Evolutionary conservation across 805 yeast genomes (phyloP).

Genomic region (Ogataea dorogensis): DNA sequence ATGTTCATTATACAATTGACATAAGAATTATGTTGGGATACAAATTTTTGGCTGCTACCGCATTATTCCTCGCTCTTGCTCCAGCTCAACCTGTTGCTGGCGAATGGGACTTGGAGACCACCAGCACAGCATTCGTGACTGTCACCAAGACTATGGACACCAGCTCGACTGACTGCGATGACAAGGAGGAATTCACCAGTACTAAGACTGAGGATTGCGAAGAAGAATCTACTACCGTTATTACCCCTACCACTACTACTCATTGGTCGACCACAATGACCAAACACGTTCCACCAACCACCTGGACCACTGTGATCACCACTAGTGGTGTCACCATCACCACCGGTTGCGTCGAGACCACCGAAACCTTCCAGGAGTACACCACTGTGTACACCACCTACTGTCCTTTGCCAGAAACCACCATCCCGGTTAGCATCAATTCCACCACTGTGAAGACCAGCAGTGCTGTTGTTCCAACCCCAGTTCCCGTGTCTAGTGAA

Average conservation of each 20-base stretch:
- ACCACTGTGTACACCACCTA: conserved; percentile 10
- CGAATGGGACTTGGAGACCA: conserved; percentile 5
- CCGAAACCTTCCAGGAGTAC: conserved; percentile 4
- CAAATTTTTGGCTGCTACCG: conserved; percentile 9
- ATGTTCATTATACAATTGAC: neutral
- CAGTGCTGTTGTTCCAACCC: conserved; percentile 2
- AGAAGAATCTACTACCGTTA: conserved; percentile 1
- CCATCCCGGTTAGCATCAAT: neutral
- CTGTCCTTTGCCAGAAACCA: conserved; percentile 11
- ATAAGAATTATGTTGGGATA: conserved; percentile 9
- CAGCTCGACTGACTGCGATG: conserved; percentile 5
- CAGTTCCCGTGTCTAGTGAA: too few relatives aligned
- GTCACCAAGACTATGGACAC: conserved; percentile 1
- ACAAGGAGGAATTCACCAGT: conserved; percentile 4
- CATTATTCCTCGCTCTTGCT: conserved; percentile 6
- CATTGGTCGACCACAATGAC: neutral
- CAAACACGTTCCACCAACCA: conserved; percentile 3
- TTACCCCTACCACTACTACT: conserved; percentile 1
- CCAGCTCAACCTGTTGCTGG: conserved; percentile 6
- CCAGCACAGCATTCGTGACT: conserved; percentile 8
- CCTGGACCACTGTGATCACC: conserved; percentile 7
- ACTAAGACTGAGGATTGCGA: conserved; percentile 6
- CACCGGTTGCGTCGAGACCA: conserved; percentile 9
- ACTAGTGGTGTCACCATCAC: conserved; percentile 8
- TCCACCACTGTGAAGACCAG: neutral